Percentiles rank a stretch among this genome's conserved stretches.
These are phyloP conservation scores for Magnolia officinalis DNA, from an alignment of 164 flowering plant genomes.

Conservation along the genomic window DNA sequence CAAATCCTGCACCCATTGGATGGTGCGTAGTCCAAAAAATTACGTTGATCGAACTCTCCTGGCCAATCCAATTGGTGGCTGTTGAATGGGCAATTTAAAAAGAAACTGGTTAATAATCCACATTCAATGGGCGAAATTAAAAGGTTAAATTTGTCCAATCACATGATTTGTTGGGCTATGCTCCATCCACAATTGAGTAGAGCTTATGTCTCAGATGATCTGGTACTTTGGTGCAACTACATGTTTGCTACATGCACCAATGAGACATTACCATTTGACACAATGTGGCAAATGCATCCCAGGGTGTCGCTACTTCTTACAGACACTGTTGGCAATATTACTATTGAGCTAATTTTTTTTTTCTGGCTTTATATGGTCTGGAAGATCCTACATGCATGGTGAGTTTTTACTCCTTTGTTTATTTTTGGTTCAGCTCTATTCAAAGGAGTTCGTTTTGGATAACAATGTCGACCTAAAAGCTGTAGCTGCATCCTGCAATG, in stretches of 20 bases:
- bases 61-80: too few relatives aligned
- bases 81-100: too few relatives aligned
- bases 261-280: not conserved
- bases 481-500: slow-evolving; percentile 85
- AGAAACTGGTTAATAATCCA: too few relatives aligned
- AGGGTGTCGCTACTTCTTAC: not conserved
- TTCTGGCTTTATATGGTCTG: not conserved
- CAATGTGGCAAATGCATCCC: not conserved
- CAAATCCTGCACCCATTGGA: too few relatives aligned
- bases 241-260: not conserved
- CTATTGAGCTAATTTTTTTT: too few relatives aligned
- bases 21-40: too few relatives aligned
- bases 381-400: not conserved
- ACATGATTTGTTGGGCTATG: too few relatives aligned
- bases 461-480: slow-evolving; percentile 54
- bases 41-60: too few relatives aligned
- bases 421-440: slow-evolving; percentile 57
- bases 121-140: too few relatives aligned
- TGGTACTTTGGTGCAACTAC: not conserved
- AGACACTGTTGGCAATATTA: not conserved
- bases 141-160: too few relatives aligned
- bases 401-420: not conserved
- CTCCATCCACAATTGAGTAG: too few relatives aligned
- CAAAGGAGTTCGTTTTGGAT: slow-evolving; percentile 64
- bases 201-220: too few relatives aligned